phyloP scores from a whole-genome alignment of 192 early-diverging fungal species.

The Coemansia sp. region DNA sequence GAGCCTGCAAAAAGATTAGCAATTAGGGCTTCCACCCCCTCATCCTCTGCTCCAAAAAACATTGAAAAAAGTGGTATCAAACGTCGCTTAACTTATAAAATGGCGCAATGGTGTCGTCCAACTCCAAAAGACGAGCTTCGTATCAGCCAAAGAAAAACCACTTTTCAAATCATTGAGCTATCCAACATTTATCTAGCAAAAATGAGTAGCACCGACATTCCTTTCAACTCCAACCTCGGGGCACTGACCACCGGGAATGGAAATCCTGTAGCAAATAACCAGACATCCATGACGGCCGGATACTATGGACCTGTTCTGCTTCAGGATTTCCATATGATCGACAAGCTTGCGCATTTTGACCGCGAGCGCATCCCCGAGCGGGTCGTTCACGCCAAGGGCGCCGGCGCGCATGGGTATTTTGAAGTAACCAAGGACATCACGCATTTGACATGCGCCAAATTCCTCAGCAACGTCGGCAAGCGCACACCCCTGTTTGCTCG shows the following conservation, averaged over 20 bases:
- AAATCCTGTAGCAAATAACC: slow-evolving; percentile 68
- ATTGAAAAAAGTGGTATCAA: too few species aligned
- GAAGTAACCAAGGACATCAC: slow-evolving; percentile 72
- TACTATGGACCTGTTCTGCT: slow-evolving; percentile 63
- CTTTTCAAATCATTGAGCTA: too few species aligned
- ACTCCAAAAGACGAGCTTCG: background rate
- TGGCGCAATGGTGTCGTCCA: too few species aligned
- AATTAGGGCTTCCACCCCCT: too few species aligned
- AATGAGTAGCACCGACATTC: background rate
- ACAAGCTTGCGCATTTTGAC: slow-evolving; percentile 66
- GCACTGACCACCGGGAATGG: slow-evolving; percentile 59
- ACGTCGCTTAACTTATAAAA: too few species aligned
- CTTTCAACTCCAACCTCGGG: slow-evolving; percentile 16
- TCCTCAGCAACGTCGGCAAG: slow-evolving; percentile 64
- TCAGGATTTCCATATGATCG: slow-evolving; percentile 61
- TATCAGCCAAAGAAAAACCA: background rate
- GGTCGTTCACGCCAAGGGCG: slow-evolving; percentile 63
- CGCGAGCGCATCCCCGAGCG: slow-evolving; percentile 59
- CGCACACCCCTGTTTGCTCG: slow-evolving; percentile 69
- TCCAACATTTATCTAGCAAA: background rate
- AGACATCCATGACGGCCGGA: slow-evolving; percentile 65
- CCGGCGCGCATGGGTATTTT: slow-evolving; percentile 68
- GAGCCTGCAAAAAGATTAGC: too few species aligned
- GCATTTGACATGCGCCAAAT: slow-evolving; percentile 68
- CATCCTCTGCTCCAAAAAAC: too few species aligned